These are phyloP conservation scores for Paramarasmius palmivorus DNA, from an alignment of 1,284 basidiomycete genomes.

Conservation along the genomic window DNA sequence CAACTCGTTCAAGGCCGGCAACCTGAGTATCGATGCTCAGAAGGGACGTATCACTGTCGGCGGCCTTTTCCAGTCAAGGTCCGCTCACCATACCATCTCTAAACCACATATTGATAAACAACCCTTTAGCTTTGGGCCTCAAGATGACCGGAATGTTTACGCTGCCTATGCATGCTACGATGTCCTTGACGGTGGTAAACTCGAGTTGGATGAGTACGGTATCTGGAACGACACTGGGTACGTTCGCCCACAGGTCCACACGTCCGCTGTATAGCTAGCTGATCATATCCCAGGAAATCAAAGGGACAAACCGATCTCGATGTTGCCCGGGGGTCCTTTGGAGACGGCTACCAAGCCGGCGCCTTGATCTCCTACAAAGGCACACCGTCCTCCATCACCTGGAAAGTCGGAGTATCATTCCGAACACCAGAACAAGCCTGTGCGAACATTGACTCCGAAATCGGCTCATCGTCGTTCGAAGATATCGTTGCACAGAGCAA, in stretches of 20 bases:
- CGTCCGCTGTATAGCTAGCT: constrained; percentile 30
- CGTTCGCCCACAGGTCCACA: constrained; percentile 16
- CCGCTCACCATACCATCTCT: not conserved
- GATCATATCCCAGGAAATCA: constrained; percentile 61
- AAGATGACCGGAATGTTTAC: constrained; percentile 45
- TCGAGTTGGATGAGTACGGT: constrained; percentile 61
- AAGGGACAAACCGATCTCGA: constrained; percentile 61
- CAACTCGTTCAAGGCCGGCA: constrained; percentile 59
- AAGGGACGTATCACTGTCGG: constrained; percentile 61
- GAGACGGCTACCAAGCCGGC: constrained; percentile 62
- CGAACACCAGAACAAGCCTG: constrained; percentile 63
- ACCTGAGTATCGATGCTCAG: constrained; percentile 57
- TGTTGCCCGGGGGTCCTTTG: constrained; percentile 57
- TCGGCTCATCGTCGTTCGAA: constrained; percentile 57
- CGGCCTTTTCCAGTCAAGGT: constrained; percentile 65
- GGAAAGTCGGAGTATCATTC: constrained; percentile 70
- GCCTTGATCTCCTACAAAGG: constrained; percentile 62
- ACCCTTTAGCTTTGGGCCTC: constrained; percentile 55
- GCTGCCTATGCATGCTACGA: constrained; percentile 72
- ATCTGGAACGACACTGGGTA: constrained; percentile 66
- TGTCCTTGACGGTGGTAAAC: constrained; percentile 57
- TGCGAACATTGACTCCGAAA: constrained; percentile 62
- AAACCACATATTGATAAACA: no score
- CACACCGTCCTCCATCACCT: constrained; percentile 46
- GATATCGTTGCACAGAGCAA: constrained; percentile 52